These are phyloP conservation scores for Candida verbasci DNA, from an alignment of 805 yeast species.

Conservation along the genomic window DNA sequence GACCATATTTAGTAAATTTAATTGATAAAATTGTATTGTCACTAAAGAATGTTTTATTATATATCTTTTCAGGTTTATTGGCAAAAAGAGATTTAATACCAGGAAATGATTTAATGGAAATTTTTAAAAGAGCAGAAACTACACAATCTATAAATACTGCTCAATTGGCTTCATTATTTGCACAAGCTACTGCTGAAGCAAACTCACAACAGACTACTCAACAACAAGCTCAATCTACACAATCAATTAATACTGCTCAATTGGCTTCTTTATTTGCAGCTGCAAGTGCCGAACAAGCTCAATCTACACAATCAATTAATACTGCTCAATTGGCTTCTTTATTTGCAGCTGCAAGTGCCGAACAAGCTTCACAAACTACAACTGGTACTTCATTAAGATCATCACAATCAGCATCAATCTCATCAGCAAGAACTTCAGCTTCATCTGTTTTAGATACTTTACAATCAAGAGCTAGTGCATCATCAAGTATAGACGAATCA, in stretches of 20 bases:
- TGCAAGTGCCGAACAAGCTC: conserved; percentile 12
- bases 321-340: conserved; percentile 2
- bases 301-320: background rate
- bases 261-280: conserved; percentile 26
- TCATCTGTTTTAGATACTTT: background rate
- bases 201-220: too few species aligned
- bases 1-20: conserved; percentile 29
- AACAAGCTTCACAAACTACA: conserved; percentile 1
- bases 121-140: conserved; percentile 10
- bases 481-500: background rate
- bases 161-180: conserved; percentile 21
- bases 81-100: conserved; percentile 14
- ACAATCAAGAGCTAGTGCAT: background rate
- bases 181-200: conserved; percentile 22
- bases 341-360: conserved; percentile 2
- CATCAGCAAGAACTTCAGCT: background rate
- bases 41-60: conserved; percentile 23
- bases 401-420: background rate
- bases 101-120: conserved; percentile 1
- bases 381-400: background rate
- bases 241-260: conserved; percentile 14
- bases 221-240: conserved; percentile 1
- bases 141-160: conserved; percentile 14
- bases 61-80: conserved; percentile 19
- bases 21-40: conserved; percentile 26